Base-by-base conservation (phyloP, 345 rosid species). In the Hibiscus syriacus region DNA sequence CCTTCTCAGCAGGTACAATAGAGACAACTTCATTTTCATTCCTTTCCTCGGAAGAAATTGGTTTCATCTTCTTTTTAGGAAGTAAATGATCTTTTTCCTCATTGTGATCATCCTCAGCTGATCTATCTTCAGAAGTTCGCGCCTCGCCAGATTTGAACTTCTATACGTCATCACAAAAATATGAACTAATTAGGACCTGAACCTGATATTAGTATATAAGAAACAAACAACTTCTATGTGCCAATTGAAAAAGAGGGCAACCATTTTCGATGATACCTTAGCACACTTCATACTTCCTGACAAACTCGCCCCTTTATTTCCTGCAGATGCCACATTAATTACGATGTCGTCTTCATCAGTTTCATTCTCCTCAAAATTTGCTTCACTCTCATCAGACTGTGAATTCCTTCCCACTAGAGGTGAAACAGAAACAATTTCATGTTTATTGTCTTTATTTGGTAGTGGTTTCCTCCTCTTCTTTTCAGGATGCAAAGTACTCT, bases 261-360 rank as follows among this genome's bases (percentile, higher is more conserved):
- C 92, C 92, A 80, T 78, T 64, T 74, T 71, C 39, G 54, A 59
- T 19, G 74, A 63, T 72, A 62, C 20, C 25, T 68, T 62, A 61
- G 64, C 76, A 61, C 32, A 52, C 70, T 72, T 72, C 7, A 52
- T 4, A 39, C 71, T 63, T 55, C 64, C 66, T 65, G 63, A 34
- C 26, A 64, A 26, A 34, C 48, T n/a, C 25, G 22, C 29, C 23
- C 39, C 67, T 46, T 62, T 49, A 2, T 77, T 81, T 49, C 55
- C 72, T 14, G 34, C 50, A 59, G 83, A 75, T 9, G 72, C 81
- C 69, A 81, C 79, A 76, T 85, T 91, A 48, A 83, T 75, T 30
- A 91, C 36, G 49, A 83, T 83, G 72, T 77, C 71, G 77, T 87
- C 91, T 16, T 81, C 84, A 69, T 83, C 81, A 9, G 57, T 3